phyloP scores from a whole-genome alignment of 495 filamentous ascomycete genomes.

The Glonium stellatum region DNA sequence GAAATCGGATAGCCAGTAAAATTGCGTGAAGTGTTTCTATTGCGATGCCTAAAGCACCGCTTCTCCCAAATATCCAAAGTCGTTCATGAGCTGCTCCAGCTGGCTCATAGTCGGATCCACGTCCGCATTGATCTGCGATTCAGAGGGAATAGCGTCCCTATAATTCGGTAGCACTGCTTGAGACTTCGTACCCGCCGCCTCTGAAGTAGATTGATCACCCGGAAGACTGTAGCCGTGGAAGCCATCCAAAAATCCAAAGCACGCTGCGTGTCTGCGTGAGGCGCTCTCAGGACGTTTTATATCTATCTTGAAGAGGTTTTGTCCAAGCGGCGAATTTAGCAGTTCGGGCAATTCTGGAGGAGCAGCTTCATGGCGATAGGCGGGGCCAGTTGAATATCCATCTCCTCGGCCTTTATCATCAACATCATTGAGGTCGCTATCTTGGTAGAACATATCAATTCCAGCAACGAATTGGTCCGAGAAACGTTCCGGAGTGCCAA shows the following conservation, averaged over 20 bases:
- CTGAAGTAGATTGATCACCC: constrained; percentile 12
- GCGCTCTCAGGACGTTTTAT: constrained; percentile 4
- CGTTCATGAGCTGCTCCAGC: constrained; percentile 22
- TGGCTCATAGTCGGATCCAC: constrained; percentile 9
- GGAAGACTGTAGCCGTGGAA: constrained; percentile 27
- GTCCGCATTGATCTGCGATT: constrained; percentile 2
- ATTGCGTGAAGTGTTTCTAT: neutral
- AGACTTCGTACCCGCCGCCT: constrained; percentile 17
- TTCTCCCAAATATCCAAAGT: constrained; percentile 25
- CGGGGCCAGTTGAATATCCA: neutral
- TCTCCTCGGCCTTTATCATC: neutral
- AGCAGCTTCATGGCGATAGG: neutral
- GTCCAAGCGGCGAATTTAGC: constrained; percentile 5
- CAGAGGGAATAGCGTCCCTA: neutral
- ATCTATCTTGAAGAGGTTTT: constrained; percentile 14
- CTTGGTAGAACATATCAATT: constrained; percentile 2
- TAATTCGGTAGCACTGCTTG: neutral
- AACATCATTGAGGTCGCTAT: constrained; percentile 1
- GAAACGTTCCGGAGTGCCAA: constrained; percentile 9
- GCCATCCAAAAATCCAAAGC: constrained; percentile 11
- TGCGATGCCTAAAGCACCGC: constrained; percentile 6
- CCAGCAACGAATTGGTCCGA: constrained; percentile 11
- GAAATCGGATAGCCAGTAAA: neutral
- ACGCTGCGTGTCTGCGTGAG: constrained; percentile 14
- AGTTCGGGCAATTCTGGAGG: neutral